phyloP scores from a whole-genome alignment of 129 eudicot genomes.

The Arctium lappa region DNA sequence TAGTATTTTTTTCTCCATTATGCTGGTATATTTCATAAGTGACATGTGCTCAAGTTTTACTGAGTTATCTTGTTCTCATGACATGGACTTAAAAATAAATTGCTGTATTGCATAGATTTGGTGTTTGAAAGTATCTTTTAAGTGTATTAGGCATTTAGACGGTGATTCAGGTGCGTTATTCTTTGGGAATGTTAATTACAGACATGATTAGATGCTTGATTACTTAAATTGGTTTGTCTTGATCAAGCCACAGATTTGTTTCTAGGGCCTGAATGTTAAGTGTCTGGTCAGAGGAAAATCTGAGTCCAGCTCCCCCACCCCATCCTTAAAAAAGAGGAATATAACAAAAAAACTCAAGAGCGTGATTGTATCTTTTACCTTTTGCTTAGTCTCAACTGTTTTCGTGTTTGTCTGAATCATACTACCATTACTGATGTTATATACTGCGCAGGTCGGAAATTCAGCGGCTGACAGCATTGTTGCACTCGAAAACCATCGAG shows the following conservation, averaged over 20 bases:
- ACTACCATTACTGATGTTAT: conserved; percentile 4
- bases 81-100: too few species aligned
- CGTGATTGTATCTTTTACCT: background rate
- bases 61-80: too few species aligned
- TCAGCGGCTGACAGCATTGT: conserved; percentile 53
- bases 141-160: too few species aligned
- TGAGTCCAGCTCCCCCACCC: background rate
- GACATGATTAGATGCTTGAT: background rate
- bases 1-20: too few species aligned
- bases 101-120: too few species aligned
- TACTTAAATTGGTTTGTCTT: background rate
- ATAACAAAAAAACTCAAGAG: background rate
- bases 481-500: conserved; percentile 55
- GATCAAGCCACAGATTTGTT: background rate
- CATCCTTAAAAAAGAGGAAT: background rate
- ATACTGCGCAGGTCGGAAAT: conserved; percentile 59
- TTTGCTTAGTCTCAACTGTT: background rate
- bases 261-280: too few species aligned
- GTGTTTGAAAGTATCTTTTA: too few species aligned
- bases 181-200: too few species aligned
- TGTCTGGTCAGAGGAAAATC: background rate
- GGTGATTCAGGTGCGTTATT: too few species aligned
- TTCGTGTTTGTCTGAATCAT: background rate
- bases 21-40: too few species aligned
- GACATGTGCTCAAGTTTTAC: too few species aligned